phyloP scores from a whole-genome alignment of 1,139 yeast genomes.

The Sugiyamaella sp. region DNA sequence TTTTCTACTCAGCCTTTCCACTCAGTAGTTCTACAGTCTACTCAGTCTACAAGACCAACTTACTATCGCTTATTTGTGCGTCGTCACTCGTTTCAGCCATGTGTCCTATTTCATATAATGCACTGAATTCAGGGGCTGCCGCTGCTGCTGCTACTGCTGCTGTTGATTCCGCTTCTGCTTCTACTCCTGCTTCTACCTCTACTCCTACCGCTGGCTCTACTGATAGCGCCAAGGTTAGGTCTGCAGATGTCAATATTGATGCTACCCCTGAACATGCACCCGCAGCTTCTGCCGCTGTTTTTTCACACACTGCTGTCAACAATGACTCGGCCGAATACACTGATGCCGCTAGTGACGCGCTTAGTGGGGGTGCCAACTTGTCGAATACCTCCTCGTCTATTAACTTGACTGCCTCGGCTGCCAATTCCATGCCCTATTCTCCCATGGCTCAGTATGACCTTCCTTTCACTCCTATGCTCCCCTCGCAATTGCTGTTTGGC shows the following conservation, averaged over 20 bases:
- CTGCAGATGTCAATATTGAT: too few species aligned
- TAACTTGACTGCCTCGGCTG: neutral
- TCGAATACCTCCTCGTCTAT: neutral
- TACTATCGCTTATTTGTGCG: neutral
- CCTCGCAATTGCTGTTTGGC: constrained; percentile 65
- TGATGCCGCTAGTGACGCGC: neutral
- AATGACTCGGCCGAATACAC: neutral
- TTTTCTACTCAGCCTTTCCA: too few species aligned
- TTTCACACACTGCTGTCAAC: neutral
- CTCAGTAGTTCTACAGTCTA: neutral
- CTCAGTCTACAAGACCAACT: neutral
- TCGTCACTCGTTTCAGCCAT: neutral
- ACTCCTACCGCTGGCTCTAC: neutral
- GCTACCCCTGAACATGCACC: too few species aligned
- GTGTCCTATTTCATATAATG: neutral
- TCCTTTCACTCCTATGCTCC: constrained; percentile 60
- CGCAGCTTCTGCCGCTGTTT: neutral
- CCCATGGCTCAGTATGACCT: constrained; percentile 43
- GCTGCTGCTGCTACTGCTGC: constrained; percentile 1
- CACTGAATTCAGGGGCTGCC: neutral
- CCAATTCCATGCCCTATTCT: constrained; percentile 21
- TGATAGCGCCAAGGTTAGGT: too few species aligned
- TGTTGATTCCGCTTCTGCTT: neutral
- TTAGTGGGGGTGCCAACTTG: neutral
- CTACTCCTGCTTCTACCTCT: neutral